Percentiles rank a stretch among this genome's conserved stretches.
Evolutionary conservation across 768 basidiomycete genomes (phyloP).

Genomic region (Ephemerocybe angulata): DNA sequence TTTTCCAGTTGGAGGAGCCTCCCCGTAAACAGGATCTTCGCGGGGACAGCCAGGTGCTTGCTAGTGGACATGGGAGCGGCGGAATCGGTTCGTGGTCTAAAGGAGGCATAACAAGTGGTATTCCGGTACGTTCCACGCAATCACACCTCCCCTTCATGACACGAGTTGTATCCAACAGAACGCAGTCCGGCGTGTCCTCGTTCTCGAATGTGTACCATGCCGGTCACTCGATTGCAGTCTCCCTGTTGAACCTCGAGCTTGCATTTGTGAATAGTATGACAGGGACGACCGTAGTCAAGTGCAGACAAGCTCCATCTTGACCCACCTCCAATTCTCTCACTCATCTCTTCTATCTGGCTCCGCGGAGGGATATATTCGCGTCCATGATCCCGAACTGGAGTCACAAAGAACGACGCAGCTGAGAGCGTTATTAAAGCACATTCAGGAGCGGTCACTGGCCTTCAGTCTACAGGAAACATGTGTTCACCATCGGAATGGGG

Average conservation of each 20-base stretch:
- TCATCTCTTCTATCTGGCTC: conserved; percentile 65
- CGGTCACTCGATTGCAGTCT: conserved; percentile 56
- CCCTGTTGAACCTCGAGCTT: conserved; percentile 58
- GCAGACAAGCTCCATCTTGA: conserved; percentile 52
- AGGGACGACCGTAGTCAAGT: conserved; percentile 58
- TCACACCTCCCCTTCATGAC: too few relatives aligned
- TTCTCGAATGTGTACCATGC: conserved; percentile 48
- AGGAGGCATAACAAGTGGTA: conserved; percentile 86
- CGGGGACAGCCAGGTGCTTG: conserved; percentile 80
- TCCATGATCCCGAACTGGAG: conserved; percentile 68
- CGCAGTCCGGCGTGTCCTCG: conserved; percentile 31
- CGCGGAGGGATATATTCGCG: conserved; percentile 68
- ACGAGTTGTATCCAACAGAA: conserved; percentile 20
- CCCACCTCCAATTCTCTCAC: conserved; percentile 64
- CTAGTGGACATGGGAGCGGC: conserved; percentile 52
- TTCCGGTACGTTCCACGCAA: conserved; percentile 46
- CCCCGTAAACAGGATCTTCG: conserved; percentile 68
- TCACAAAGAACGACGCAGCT: conserved; percentile 41
- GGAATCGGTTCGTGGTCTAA: conserved; percentile 80
- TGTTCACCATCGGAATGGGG: conserved; percentile 85
- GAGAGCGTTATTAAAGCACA: conserved; percentile 74
- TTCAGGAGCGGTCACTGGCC: conserved; percentile 73
- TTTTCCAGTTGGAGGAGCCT: conserved; percentile 69
- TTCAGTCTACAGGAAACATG: conserved; percentile 75
- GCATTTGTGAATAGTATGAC: conserved; percentile 71